Conservation (phyloP, 805 yeast genomes). For the Yarrowia sp. region DNA sequence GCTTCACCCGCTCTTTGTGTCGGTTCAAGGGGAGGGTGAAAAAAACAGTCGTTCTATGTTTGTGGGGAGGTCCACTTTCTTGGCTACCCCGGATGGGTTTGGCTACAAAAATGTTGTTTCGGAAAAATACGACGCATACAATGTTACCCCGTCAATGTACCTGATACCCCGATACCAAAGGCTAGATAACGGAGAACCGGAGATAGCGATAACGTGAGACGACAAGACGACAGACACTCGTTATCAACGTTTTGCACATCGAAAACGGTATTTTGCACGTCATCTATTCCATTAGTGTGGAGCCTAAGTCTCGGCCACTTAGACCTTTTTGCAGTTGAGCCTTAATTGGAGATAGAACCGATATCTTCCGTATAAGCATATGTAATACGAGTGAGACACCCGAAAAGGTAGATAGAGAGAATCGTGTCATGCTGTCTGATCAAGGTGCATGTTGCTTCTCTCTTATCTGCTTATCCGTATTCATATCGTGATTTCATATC, state of each 20-base stretch:
- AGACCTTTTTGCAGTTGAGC: background rate
- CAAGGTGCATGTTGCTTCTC: too few species aligned
- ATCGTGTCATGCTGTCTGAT: too few species aligned
- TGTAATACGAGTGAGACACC: too few species aligned
- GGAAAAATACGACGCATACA: background rate
- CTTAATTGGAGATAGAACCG: background rate
- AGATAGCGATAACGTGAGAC: background rate
- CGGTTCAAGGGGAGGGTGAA: background rate
- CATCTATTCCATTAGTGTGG: slow-evolving; percentile 1
- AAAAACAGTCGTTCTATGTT: background rate
- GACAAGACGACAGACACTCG: background rate
- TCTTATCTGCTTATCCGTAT: too few species aligned
- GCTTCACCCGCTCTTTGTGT: background rate
- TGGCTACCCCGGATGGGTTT: background rate
- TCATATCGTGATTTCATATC: too few species aligned
- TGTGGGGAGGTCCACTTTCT: background rate
- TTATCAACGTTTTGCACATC: slow-evolving; percentile 2
- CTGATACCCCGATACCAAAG: background rate
- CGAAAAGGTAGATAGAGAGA: too few species aligned
- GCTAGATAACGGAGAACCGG: background rate
- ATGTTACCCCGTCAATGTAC: background rate
- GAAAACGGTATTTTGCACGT: background rate
- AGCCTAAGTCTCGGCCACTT: background rate
- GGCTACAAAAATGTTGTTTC: too few species aligned
- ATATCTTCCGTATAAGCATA: background rate